Base-by-base conservation (phyloP, 768 basidiomycete genomes). In the Kwoniella bestiolae region DNA sequence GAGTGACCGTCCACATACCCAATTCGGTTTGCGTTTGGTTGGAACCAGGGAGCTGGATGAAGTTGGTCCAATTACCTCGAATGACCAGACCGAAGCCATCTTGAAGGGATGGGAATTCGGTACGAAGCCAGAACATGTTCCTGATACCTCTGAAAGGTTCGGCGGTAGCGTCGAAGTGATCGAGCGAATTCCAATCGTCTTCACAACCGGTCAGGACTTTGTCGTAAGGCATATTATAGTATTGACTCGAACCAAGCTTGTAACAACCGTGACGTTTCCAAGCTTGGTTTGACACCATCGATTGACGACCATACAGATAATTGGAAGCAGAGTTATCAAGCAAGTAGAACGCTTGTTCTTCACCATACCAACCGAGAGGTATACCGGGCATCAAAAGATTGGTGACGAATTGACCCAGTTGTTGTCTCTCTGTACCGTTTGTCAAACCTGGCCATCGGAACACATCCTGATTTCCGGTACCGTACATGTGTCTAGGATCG, bases 211-310 rank as follows among this genome's bases (percentile, higher is more conserved):
- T 83, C 32, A 92, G 78, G 2, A 90, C 82, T 72, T 87, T 87
- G 60, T 90, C 89, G 70, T 94, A 84, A 1, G 90, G 90, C 87
- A 94, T 91, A 82, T 95, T 93, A 85, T 90, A 96, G 83, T 94
- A 96, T 76, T 95, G 94, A 66, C 86, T 85, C 7, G 94, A 95
- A 11, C 94, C 94, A 34, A 95, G 87, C 49, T 84, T 85, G 79
- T 96, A 96, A 81, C 94, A 96, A 5, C 93, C 93, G 76, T 96
- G 94, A 34, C 90, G 87, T 76, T 92, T 90, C 94, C 94, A 96
- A 3, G 93, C 93, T 55, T 83, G 86, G 79, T 85, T 90, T 65
- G 86, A 75, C 5, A 89, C 85, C 94, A 96, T 96, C 16, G 92
- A 87, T 82, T 96, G 94, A 83, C 94, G 94, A 46, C 93, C 92